These are phyloP conservation scores for Candida ponderosae DNA, from an alignment of 805 yeast species.

Conservation along the genomic window DNA sequence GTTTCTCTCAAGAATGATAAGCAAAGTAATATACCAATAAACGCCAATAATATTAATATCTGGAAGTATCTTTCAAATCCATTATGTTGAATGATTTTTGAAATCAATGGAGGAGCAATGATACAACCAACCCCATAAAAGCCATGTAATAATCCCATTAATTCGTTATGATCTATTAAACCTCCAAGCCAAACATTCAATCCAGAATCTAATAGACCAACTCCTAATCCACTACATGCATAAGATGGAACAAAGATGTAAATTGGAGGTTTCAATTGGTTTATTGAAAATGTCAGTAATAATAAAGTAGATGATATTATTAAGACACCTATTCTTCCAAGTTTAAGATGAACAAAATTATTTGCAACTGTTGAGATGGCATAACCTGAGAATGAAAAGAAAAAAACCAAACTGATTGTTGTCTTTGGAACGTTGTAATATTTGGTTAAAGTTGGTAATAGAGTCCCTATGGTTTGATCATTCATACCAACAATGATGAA, in stretches of 20 bases:
- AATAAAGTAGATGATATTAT: slow-evolving; percentile 27
- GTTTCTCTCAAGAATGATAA: slow-evolving; percentile 20
- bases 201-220: slow-evolving; percentile 49
- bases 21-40: slow-evolving; percentile 20
- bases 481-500: slow-evolving; percentile 45
- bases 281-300: slow-evolving; percentile 29
- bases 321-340: slow-evolving; percentile 44
- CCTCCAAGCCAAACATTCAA: slow-evolving; percentile 41
- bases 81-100: slow-evolving; percentile 29
- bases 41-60: slow-evolving; percentile 29
- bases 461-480: slow-evolving; percentile 56
- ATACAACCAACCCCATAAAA: slow-evolving; percentile 69
- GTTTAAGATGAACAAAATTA: slow-evolving; percentile 28
- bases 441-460: slow-evolving; percentile 42
- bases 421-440: slow-evolving; percentile 42
- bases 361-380: slow-evolving; percentile 42
- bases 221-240: slow-evolving; percentile 42
- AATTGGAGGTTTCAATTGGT: slow-evolving; percentile 30
- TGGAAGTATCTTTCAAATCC: slow-evolving; percentile 21
- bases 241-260: slow-evolving; percentile 30
- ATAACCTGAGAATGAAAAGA: slow-evolving; percentile 49
- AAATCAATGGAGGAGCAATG: slow-evolving; percentile 56
- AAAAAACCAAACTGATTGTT: slow-evolving; percentile 39
- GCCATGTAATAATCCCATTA: slow-evolving; percentile 61
- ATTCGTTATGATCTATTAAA: slow-evolving; percentile 44